phyloP scores from a whole-genome alignment of 345 rosid genomes.

The Boechera divaricarpa region DNA sequence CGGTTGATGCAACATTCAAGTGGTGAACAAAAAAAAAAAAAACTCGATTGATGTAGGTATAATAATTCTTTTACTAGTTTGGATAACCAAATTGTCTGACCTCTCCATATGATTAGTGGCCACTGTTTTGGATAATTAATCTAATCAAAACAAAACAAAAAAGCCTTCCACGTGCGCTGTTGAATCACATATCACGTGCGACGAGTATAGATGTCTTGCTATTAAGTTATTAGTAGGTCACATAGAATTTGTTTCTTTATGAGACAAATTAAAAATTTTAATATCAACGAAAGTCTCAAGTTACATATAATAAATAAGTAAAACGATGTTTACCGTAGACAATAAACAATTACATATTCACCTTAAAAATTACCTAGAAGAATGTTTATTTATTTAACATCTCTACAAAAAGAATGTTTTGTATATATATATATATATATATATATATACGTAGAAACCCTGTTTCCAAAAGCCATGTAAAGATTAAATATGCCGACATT shows the following conservation, averaged over 20 bases:
- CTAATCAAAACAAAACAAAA: slow-evolving; percentile 13
- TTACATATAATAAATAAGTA: too few species aligned
- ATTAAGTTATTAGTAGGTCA: slow-evolving; percentile 7
- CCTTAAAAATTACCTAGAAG: too few species aligned
- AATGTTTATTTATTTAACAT: neutral
- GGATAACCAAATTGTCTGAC: slow-evolving; percentile 21
- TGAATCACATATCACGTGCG: slow-evolving; percentile 31
- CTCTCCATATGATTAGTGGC: slow-evolving; percentile 36
- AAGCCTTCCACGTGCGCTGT: slow-evolving; percentile 32
- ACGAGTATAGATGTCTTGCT: slow-evolving; percentile 20
- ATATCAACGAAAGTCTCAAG: neutral
- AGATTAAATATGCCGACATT: slow-evolving; percentile 31
- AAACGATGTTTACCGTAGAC: neutral
- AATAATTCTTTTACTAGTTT: slow-evolving; percentile 12
- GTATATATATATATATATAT: too few species aligned
- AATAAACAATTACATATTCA: neutral
- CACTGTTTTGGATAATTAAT: slow-evolving; percentile 2
- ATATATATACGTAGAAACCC: neutral
- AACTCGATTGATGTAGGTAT: slow-evolving; percentile 14
- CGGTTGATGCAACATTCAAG: slow-evolving; percentile 28
- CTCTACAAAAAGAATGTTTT: neutral
- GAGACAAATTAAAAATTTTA: neutral
- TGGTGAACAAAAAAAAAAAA: neutral
- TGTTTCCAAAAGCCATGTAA: slow-evolving; percentile 17
- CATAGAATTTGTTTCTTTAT: neutral